Evolutionary conservation across 164 flowering plant genomes (phyloP).

Genomic region (Tinospora cordifolia): DNA sequence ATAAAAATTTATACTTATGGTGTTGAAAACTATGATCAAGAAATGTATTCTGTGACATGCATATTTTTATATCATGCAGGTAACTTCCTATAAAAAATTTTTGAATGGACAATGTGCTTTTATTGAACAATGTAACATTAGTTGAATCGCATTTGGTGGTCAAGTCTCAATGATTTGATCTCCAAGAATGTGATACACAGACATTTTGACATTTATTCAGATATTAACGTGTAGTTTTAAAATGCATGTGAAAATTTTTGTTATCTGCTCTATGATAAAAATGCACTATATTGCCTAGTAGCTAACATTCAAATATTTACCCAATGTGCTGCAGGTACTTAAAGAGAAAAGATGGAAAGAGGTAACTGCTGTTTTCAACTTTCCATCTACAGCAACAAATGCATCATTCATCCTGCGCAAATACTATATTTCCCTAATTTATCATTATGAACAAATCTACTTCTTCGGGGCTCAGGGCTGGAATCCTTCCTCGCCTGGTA

Average conservation of each 20-base stretch:
- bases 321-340: conserved; percentile 38
- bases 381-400: conserved; percentile 92
- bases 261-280: neutral
- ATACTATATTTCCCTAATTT: conserved; percentile 68
- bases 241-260: neutral
- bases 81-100: too few species aligned
- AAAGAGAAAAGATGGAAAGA: conserved; percentile 85
- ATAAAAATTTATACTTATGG: too few species aligned
- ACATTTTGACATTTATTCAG: neutral
- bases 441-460: conserved; percentile 81
- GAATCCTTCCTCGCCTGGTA: conserved; percentile 41
- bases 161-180: neutral
- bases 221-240: neutral
- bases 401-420: conserved; percentile 94
- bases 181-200: neutral
- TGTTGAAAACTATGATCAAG: neutral
- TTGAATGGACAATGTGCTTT: neutral
- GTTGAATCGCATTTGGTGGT: neutral
- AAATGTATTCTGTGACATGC: neutral
- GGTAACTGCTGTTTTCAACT: conserved; percentile 77
- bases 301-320: neutral
- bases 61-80: neutral
- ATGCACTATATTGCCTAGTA: neutral
- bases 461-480: conserved; percentile 57
- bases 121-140: neutral